Conservation (phyloP, 805 yeast genomes). For the Lipomyces anomalus region DNA sequence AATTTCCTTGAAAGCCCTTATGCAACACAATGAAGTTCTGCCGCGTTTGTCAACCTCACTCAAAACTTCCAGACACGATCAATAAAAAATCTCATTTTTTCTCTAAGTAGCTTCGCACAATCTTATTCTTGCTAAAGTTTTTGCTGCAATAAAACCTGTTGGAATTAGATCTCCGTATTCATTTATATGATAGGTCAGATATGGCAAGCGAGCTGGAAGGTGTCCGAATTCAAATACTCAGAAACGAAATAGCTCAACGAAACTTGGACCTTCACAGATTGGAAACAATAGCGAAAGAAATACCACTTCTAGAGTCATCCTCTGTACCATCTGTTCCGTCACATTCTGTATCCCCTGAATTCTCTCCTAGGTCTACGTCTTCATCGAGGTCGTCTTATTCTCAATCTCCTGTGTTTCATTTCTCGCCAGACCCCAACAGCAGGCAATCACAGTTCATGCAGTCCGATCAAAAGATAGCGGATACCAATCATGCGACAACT, state of each 20-base stretch:
- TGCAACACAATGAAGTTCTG: neutral
- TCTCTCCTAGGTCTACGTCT: slow-evolving; percentile 1
- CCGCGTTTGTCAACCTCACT: neutral
- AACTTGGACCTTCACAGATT: slow-evolving; percentile 15
- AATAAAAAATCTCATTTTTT: neutral
- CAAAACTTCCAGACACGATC: neutral
- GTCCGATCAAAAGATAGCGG: slow-evolving; percentile 3
- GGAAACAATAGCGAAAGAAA: slow-evolving; percentile 15
- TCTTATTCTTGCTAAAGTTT: neutral
- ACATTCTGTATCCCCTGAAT: neutral
- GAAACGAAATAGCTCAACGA: slow-evolving; percentile 20
- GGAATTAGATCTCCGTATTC: neutral
- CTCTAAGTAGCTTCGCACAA: neutral
- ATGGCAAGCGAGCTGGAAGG: slow-evolving; percentile 6
- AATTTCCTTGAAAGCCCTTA: neutral
- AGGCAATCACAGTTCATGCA: neutral
- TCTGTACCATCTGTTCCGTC: slow-evolving; percentile 1
- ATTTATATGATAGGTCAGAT: neutral
- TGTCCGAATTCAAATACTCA: slow-evolving; percentile 12
- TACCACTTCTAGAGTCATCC: slow-evolving; percentile 6
- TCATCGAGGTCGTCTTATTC: neutral
- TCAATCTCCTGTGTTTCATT: neutral
- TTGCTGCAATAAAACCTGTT: neutral
- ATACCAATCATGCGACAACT: neutral
- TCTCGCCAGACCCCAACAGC: neutral